Percentiles rank a stretch among this genome's conserved stretches.
phyloP scores from a whole-genome alignment of 768 basidiomycete species.

The Hirschioporus abietinus region DNA sequence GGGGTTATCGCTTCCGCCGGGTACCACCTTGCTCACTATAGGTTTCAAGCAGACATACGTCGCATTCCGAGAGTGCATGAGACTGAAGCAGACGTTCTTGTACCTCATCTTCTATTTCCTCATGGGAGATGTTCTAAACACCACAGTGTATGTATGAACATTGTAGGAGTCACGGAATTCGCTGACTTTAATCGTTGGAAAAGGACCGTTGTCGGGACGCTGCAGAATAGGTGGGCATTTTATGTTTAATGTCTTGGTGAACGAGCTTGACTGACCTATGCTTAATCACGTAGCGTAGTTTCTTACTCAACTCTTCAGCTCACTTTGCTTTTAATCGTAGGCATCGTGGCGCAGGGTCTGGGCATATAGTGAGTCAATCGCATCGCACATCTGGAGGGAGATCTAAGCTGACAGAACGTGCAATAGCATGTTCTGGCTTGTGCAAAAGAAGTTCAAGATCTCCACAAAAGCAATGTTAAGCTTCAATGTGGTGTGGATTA shows the following conservation, averaged over 20 bases:
- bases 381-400: neutral
- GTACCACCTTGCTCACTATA: constrained; percentile 51
- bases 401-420: neutral
- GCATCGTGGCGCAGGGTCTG: constrained; percentile 56
- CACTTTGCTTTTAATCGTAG: constrained; percentile 61
- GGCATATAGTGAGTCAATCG: constrained; percentile 55
- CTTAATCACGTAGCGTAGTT: constrained; percentile 42
- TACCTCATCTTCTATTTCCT: constrained; percentile 75
- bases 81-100: constrained; percentile 66
- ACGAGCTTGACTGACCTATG: neutral
- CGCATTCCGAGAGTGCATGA: constrained; percentile 58
- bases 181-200: constrained; percentile 2
- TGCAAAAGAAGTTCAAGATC: constrained; percentile 59
- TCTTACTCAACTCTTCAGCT: constrained; percentile 68
- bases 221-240: constrained; percentile 58
- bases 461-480: constrained; percentile 65
- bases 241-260: neutral
- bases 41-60: constrained; percentile 65
- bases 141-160: constrained; percentile 51
- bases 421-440: constrained; percentile 56
- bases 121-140: constrained; percentile 75
- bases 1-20: constrained; percentile 53
- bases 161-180: neutral
- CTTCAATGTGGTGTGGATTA: constrained; percentile 69
- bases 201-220: constrained; percentile 65